Percentiles rank a stretch among this genome's conserved stretches.
These are phyloP conservation scores for Eimeria necatrix DNA, from an alignment of 169 alveolate genomes.

Conservation along the genomic window DNA sequence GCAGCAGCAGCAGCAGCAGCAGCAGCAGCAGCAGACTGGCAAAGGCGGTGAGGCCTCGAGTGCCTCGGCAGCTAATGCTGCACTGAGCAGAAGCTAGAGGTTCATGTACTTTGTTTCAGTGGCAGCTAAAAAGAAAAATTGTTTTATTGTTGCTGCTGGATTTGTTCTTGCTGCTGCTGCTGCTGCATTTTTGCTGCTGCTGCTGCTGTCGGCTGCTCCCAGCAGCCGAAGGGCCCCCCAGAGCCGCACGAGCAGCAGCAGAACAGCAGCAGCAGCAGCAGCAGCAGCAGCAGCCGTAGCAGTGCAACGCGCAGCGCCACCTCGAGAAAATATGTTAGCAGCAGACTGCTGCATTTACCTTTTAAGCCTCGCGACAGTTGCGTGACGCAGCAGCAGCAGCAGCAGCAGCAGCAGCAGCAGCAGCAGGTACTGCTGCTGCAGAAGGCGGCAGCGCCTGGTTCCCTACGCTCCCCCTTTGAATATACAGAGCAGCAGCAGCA, in stretches of 20 bases:
- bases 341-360: neutral
- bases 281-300: neutral
- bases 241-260: constrained; percentile 13
- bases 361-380: neutral
- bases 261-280: constrained; percentile 19
- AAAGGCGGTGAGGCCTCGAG: constrained; percentile 36
- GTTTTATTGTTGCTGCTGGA: neutral
- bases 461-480: neutral
- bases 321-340: neutral
- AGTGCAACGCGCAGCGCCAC: too few relatives aligned
- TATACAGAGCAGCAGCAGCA: constrained; percentile 4
- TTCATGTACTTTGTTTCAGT: too few relatives aligned
- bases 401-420: constrained; percentile 1
- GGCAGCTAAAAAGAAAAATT: neutral
- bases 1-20: constrained; percentile 10
- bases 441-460: neutral
- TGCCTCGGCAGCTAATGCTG: neutral
- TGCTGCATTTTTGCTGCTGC: neutral
- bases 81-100: too few relatives aligned
- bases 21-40: constrained; percentile 21
- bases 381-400: too few relatives aligned
- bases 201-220: constrained; percentile 1
- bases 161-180: neutral
- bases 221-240: constrained; percentile 34
- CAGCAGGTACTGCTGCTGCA: constrained; percentile 42